Evolutionary conservation across 176 grass and related monocot genomes (phyloP).

Genomic region (Avena sativa): DNA sequence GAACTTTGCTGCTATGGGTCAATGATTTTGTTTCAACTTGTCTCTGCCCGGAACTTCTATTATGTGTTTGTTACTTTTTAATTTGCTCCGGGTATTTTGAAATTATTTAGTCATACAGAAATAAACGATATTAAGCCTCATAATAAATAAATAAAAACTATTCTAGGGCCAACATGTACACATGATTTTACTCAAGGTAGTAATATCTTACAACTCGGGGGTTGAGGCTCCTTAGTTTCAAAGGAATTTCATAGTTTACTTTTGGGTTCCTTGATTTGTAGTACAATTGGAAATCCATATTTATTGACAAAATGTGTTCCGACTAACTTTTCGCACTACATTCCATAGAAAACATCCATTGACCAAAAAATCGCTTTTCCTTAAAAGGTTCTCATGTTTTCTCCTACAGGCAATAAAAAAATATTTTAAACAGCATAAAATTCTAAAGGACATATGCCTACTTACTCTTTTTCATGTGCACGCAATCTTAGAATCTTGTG

Average conservation of each 20-base stretch:
- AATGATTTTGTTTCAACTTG: no score
- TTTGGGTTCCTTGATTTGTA: not conserved
- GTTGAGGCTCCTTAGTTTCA: not conserved
- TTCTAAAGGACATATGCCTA: not conserved
- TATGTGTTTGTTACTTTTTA: no score
- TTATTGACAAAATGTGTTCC: no score
- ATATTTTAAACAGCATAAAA: not conserved
- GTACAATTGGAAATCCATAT: not conserved
- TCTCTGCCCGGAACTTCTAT: no score
- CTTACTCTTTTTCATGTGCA: not conserved
- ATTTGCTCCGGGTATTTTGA: no score
- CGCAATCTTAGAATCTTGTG: not conserved
- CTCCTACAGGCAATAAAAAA: not conserved
- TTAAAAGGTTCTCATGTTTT: not conserved
- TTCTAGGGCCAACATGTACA: not conserved
- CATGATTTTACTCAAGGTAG: not conserved
- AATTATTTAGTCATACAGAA: no score
- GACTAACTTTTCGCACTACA: not conserved
- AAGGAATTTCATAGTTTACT: not conserved
- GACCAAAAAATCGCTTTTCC: not conserved
- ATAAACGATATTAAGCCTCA: no score
- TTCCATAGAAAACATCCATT: not conserved
- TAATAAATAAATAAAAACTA: not conserved
- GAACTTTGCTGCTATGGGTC: not conserved
- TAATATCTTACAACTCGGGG: not conserved